Percentiles rank a stretch among this genome's conserved stretches.
Conservation (phyloP, 768 basidiomycete species). For the Antrodiella citrinella region DNA sequence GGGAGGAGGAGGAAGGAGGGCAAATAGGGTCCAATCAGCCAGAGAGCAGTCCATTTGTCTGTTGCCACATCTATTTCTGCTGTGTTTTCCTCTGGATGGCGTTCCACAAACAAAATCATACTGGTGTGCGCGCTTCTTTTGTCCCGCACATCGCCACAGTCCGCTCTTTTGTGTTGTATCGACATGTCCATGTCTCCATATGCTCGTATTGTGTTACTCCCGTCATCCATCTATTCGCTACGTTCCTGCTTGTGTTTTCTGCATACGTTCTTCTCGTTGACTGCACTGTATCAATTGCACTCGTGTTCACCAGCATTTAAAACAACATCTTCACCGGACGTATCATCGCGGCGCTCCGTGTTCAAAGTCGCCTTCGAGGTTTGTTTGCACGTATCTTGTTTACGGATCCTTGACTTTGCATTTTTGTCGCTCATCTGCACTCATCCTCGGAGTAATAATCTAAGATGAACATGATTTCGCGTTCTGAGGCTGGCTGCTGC, state of each 20-base stretch:
- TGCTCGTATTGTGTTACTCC: not conserved
- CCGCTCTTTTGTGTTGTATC: not conserved
- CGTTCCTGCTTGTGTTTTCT: not conserved
- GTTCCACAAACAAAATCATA: not conserved
- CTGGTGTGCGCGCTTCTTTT: not conserved
- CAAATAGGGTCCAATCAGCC: not conserved
- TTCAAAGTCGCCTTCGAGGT: no score
- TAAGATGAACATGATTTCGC: no score
- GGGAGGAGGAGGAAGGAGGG: not conserved
- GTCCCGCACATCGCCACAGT: not conserved
- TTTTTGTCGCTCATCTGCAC: no score
- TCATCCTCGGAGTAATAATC: no score
- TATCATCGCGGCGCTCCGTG: no score
- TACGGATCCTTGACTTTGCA: no score
- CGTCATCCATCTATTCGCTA: not conserved
- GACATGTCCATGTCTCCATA: not conserved
- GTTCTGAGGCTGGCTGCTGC: no score
- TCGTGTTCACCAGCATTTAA: not conserved
- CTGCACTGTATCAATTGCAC: constrained; percentile 1
- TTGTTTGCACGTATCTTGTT: no score
- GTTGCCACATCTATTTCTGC: not conserved
- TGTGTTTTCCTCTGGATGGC: not conserved
- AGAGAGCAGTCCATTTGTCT: not conserved
- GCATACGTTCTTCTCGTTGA: not conserved
- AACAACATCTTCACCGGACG: no score